Evolutionary conservation across 345 rosid genomes (phyloP), one percentile per base, ranked within the genome.

Genomic region (Adansonia digitata): DNA sequence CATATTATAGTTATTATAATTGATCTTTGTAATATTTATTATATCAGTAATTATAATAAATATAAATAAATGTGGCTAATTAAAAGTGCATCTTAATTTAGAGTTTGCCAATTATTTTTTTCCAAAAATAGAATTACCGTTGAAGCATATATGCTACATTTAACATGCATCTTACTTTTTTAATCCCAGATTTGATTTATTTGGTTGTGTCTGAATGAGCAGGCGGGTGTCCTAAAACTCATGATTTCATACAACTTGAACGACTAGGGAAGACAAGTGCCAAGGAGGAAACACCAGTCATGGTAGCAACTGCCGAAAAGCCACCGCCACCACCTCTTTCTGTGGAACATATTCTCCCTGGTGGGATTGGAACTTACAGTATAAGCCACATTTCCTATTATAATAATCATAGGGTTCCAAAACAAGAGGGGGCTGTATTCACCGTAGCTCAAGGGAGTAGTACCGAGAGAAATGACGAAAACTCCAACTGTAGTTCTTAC

Each of bases 331-430:
- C 88, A 17, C 89, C 84, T 0, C 90, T 88, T 1, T 85, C 87
- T 43, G 64, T 65, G 84, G 92, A 89, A 68, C 94, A 88, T 69
- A 76, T 85, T 37, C 99, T 93, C 34, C 96, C 97, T 2, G 99
- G 99, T 69, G 99, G 98, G 63, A 90, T 93, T 31, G 99, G 99
- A 68, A 90, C 99, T 29, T 93, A 91, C 83, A 93, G 88, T n/a
- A 89, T 93, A 42, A 91, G 94, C 80, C 96, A 88, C 61, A 74
- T 86, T 60, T 89, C 98, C 5, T 84, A 81, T 69, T 86, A n/a
- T 85, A 77, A n/a, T n/a, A 88, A 81, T 74, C 91, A 86, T 22
- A 81, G 81, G 72, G 67, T 84, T 77, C 93, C 92, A 26, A 90
- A 95, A 81, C 84, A 98, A 10, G 98, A 93, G 77, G 90, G 85